Evolutionary conservation across 2,329 filamentous ascomycete genomes (phyloP), one percentile per base, ranked within the genome.

Genomic region (Ceratocystiopsis sp.): DNA sequence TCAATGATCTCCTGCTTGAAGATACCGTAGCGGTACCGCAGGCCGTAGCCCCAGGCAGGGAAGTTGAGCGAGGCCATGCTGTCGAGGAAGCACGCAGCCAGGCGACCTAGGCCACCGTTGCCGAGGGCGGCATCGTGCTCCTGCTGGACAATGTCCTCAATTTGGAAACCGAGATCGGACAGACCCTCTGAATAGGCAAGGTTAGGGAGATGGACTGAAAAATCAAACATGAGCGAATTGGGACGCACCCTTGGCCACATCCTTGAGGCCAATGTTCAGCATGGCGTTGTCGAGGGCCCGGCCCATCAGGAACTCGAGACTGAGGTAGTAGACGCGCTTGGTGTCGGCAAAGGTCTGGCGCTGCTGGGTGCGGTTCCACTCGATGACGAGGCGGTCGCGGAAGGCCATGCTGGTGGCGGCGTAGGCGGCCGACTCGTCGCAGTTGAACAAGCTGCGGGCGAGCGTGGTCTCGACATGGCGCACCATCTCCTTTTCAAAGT

Each of bases 1-100:
- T 96, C 83, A 47, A 95, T 79, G 54, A 98, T 96, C 66, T 96
- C 91, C 67, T 98, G 91, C 68, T 96, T 96, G 77, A 98, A 98
- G 60, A 98, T 98, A 58, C 84, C 84, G 59, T 96, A 96, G 60
- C 86, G 73, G 67, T 98, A 98, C 56, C 91, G 78, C 52, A 98
- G 67, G 44, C 89, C 91, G 55, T 98, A 98, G 34, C 91, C 91
- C 91, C 91, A 98, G 17, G 91, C 91, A 11, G 91, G 84, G 60
- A 82, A 95, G 67, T 95, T 93, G 54, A 98, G 71, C 12, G 86
- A 89, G 19, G 91, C 91, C 57, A 98, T 67, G 54, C 87, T 95
- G 66, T 98, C 91, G 49, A 98, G 75, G 69, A 96, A 94, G 64
- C 91, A 98, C 35, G 91, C 91, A 14, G 91, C 91, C 40, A 98